Conservation (phyloP, 805 yeast species). For the Metschnikowia hibisci region DNA sequence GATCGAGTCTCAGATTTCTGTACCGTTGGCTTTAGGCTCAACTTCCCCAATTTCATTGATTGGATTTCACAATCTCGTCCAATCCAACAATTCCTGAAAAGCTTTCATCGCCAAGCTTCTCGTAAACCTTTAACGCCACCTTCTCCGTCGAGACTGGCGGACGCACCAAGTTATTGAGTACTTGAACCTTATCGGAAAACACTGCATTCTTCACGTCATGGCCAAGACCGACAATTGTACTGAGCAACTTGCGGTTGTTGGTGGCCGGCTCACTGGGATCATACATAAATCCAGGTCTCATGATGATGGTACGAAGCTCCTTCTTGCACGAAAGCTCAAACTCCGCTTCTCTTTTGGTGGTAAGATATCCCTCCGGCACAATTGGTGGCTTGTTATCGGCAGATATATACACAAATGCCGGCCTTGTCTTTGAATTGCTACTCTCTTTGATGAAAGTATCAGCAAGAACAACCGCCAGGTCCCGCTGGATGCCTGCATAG, state of each 20-base stretch:
- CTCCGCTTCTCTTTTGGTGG: conserved; percentile 78
- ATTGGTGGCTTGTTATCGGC: conserved; percentile 73
- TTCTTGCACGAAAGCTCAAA: conserved; percentile 44
- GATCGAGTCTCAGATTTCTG: no score
- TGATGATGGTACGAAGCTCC: conserved; percentile 53
- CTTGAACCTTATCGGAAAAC: conserved; percentile 34
- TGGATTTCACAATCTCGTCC: conserved; percentile 35
- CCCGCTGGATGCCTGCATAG: conserved; percentile 63
- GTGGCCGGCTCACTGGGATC: conserved; percentile 42
- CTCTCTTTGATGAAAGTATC: conserved; percentile 38
- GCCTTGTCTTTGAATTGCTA: conserved; percentile 21
- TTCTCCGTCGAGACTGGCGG: conserved; percentile 65
- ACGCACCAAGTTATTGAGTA: conserved; percentile 40
- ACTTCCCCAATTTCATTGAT: no score
- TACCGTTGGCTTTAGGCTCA: no score
- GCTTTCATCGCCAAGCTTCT: conserved; percentile 47
- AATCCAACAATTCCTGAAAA: conserved; percentile 58
- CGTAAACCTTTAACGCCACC: conserved; percentile 58
- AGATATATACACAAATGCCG: conserved; percentile 65
- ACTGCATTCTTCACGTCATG: conserved; percentile 42
- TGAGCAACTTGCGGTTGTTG: conserved; percentile 41
- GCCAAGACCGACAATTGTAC: conserved; percentile 37
- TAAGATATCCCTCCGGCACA: conserved; percentile 62
- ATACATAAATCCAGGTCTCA: conserved; percentile 84
- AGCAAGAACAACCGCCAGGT: conserved; percentile 64